Percentiles rank a stretch among this genome's conserved stretches.
phyloP scores from a whole-genome alignment of 2,329 filamentous ascomycete genomes.

The Fusarium sp. region DNA sequence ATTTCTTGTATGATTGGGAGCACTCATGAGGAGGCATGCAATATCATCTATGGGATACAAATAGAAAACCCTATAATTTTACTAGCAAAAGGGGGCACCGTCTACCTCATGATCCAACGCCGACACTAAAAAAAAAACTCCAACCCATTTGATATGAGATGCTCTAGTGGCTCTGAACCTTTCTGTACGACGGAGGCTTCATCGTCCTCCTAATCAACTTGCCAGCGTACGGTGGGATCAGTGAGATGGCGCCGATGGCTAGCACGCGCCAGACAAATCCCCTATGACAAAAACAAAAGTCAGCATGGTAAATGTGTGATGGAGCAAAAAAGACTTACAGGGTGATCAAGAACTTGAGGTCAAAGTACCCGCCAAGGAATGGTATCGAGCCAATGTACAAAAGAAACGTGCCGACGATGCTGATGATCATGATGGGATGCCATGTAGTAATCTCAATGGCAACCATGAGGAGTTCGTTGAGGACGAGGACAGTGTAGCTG shows the following conservation, averaged over 20 bases:
- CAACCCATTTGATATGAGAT: conserved; percentile 3
- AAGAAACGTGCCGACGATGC: conserved; percentile 82
- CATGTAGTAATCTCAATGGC: conserved; percentile 96
- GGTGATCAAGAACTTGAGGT: conserved; percentile 81
- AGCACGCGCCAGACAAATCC: conserved; percentile 90
- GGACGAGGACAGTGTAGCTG: conserved; percentile 88
- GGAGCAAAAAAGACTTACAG: conserved; percentile 57
- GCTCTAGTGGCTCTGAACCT: conserved; percentile 78
- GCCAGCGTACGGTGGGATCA: conserved; percentile 87
- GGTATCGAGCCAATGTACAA: conserved; percentile 87
- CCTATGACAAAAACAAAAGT: conserved; percentile 53
- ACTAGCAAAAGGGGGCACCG: conserved; percentile 15
- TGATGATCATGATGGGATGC: conserved; percentile 92
- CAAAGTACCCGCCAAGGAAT: conserved; percentile 90
- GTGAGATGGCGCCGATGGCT: conserved; percentile 81
- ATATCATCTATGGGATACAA: conserved; percentile 21
- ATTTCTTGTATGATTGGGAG: conserved; percentile 2
- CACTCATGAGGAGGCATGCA: conserved; percentile 18
- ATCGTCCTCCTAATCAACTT: conserved; percentile 87
- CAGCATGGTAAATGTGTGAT: not conserved
- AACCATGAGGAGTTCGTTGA: conserved; percentile 98
- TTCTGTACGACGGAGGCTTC: conserved; percentile 93
- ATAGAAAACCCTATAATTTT: conserved; percentile 26
- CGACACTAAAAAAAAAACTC: conserved; percentile 14
- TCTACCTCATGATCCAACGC: conserved; percentile 38